Evolutionary conservation across 306 rosid genomes (phyloP).

Genomic region (Aeschynomene evenia): DNA sequence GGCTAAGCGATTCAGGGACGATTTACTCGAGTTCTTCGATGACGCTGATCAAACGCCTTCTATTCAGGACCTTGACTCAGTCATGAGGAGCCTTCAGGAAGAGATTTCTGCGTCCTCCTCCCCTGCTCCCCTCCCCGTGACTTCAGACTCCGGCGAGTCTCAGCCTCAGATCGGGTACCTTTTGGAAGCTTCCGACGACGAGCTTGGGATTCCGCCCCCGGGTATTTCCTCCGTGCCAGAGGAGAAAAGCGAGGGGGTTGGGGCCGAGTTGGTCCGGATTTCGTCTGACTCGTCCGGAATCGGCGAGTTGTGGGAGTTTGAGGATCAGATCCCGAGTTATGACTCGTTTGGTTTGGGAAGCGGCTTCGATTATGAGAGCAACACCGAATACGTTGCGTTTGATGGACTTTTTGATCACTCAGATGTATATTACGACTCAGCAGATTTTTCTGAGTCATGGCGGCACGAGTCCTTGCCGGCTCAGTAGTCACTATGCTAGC

Average conservation of each 20-base stretch:
- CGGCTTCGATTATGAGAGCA: constrained; percentile 13
- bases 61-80: constrained; percentile 67
- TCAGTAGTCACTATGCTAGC: constrained; percentile 33
- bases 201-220: constrained; percentile 82
- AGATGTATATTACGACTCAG: constrained; percentile 61
- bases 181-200: constrained; percentile 83
- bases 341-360: constrained; percentile 62
- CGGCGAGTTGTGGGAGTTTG: constrained; percentile 69
- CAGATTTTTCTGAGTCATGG: constrained; percentile 56
- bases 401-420: constrained; percentile 70
- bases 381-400: constrained; percentile 48
- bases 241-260: constrained; percentile 35
- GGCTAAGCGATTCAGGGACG: constrained; percentile 63
- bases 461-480: constrained; percentile 71
- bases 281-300: constrained; percentile 60
- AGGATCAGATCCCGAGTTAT: constrained; percentile 55
- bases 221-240: constrained; percentile 19
- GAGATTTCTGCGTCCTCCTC: constrained; percentile 60
- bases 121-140: constrained; percentile 40
- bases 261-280: constrained; percentile 46
- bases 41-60: constrained; percentile 51
- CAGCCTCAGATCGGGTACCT: constrained; percentile 75
- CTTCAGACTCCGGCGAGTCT: constrained; percentile 62
- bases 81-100: constrained; percentile 73
- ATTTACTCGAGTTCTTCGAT: constrained; percentile 64